Evolutionary conservation across 1,139 yeast species (phyloP), one percentile per base, ranked within the genome.

Genomic region (Scheffersomyces illinoinensis): DNA sequence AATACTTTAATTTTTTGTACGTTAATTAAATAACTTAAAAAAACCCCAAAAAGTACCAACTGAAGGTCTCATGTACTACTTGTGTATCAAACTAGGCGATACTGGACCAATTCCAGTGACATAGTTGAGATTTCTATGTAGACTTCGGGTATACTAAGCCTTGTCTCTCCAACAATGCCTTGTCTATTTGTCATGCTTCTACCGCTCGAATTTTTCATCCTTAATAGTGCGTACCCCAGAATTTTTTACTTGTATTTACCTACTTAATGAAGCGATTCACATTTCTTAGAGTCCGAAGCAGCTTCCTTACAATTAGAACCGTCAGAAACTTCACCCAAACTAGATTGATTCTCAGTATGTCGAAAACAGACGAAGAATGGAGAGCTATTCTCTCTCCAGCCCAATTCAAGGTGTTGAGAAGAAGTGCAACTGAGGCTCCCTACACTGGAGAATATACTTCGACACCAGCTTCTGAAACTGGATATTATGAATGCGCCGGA

Each of bases 341-440:
- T 6, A 48, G 18, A 48, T 20, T 51, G 47, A n/a, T 19, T 23
- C 23, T n/a, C 20, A 49, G 39, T 26, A 59, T 61, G 62, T 56
- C 72, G 24, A 87, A 85, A 66, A 61, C 87, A 4, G 89, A 88
- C 6, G 72, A 77, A 43, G 95, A 91, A 72, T 95, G 98, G 98
- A 81, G 85, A 66, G 96, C 97, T 0, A 75, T 86, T 0, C 81
- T 95, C 56, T 75, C 87, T 3, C 93, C 97, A 0, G 86, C 83
- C 59, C 98, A 95, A 71, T 90, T 90, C 72, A 81, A 85, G 53
- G 91, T 95, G 1, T 78, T 95, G 55, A 85, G 97, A 64, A 84
- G 90, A 64, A 87, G 85, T 68, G 93, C 89, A 53, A 95, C 99
- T 2, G 99, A 95, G 71, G 81, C 89, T 46, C 96, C 98, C 4